Evolutionary conservation across 2,329 filamentous ascomycete genomes (phyloP), one percentile per base, ranked within the genome.

Genomic region (Colletotrichum limetticola): DNA sequence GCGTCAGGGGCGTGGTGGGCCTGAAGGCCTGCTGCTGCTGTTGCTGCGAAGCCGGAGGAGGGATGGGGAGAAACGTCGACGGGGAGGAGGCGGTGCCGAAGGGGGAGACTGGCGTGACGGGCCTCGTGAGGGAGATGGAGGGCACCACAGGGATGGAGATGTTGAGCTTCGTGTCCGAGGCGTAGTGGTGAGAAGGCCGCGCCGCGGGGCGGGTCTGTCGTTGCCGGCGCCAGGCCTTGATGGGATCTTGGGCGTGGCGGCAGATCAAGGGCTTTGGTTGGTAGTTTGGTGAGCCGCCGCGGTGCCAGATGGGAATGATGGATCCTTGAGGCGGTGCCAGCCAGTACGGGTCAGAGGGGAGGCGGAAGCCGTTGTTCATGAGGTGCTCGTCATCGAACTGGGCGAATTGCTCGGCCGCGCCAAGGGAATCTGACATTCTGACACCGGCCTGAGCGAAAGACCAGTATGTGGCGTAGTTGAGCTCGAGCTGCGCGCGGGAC

Each of bases 331-430:
- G 71, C 56, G 71, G 71, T 8, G 71, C 66, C 1, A 73, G 60
- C 71, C 71, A 73, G 60, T 73, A 73, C 0, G 71, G 71, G n/a
- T 73, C 71, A 11, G 71, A 73, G 19, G 71, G 71, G 4, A 73
- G 71, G 14, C 71, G 71, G 37, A 73, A 73, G 35, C 71, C 71
- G 56, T 73, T 73, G 35, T 71, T 73, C 71, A 73, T 71, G 42
- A 73, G 67, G 22, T 73, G 71, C 66, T 73, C 71, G 56, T 73
- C 71, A 30, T 73, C 71, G 30, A 73, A 73, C 55, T 73, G 71
- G 11, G 71, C 37, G 32, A 73, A 73, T 5, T 73, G 71, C 24
- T 73, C 71, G 26, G 71, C 66, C 28, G 71, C 71, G 49, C 71
- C 71, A 19, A 73, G 71, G 7, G 71, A 73, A 55, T 73, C 71